Percentiles rank a stretch among this genome's conserved stretches.
Evolutionary conservation across 768 basidiomycete species (phyloP).

Genomic region (Termitomyces sp.): DNA sequence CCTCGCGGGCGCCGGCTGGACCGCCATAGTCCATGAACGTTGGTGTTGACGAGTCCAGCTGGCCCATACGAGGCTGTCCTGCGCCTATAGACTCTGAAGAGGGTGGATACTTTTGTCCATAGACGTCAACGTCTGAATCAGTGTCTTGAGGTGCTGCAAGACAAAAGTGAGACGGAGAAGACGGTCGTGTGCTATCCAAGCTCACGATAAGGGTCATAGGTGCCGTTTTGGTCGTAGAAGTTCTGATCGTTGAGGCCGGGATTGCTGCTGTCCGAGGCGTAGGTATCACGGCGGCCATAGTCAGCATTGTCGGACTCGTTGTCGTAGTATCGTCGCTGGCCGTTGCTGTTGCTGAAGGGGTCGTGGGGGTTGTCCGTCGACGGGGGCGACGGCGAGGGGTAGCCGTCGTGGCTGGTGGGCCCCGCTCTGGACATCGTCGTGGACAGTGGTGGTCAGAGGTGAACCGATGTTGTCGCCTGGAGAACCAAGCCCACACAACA

Average conservation of each 20-base stretch:
- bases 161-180: constrained; percentile 17
- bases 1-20: constrained; percentile 63
- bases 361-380: constrained; percentile 62
- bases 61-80: constrained; percentile 43
- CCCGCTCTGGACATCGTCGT: constrained; percentile 56
- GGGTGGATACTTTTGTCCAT: constrained; percentile 66
- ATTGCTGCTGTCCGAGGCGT: constrained; percentile 69
- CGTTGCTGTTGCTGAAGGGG: constrained; percentile 56
- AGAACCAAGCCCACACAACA: constrained; percentile 13
- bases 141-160: constrained; percentile 72
- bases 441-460: constrained; percentile 23
- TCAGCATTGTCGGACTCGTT: constrained; percentile 73
- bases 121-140: constrained; percentile 78
- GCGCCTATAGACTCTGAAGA: constrained; percentile 77
- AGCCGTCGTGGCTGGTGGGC: constrained; percentile 61
- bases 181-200: neutral
- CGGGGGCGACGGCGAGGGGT: constrained; percentile 55
- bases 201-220: constrained; percentile 66
- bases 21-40: constrained; percentile 66
- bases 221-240: constrained; percentile 64
- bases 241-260: constrained; percentile 56
- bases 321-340: constrained; percentile 62
- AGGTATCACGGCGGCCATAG: constrained; percentile 64
- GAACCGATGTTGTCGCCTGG: constrained; percentile 19
- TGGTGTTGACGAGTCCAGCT: constrained; percentile 72